phyloP scores from a whole-genome alignment of 768 basidiomycete genomes.

The Boletus rex-veris region DNA sequence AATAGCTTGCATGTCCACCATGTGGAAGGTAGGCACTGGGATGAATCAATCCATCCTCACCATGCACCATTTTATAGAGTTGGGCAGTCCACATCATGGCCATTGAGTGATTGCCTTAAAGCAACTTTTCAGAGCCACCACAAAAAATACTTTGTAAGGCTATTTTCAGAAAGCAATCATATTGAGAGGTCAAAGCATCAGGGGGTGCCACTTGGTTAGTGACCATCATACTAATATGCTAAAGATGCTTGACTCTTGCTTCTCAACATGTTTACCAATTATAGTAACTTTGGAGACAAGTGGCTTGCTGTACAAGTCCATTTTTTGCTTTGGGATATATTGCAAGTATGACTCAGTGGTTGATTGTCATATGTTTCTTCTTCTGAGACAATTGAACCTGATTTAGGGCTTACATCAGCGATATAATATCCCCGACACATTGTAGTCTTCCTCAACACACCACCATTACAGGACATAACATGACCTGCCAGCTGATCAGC shows the following conservation, averaged over 20 bases:
- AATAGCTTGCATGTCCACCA: background rate
- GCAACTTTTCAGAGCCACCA: slow-evolving; percentile 20
- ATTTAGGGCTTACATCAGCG: no score
- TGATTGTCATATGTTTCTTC: no score
- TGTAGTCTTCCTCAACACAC: no score
- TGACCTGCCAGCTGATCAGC: no score
- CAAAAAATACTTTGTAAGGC: slow-evolving; percentile 19
- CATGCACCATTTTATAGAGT: slow-evolving; percentile 18
- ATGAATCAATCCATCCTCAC: background rate
- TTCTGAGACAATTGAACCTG: no score
- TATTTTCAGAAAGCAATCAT: slow-evolving; percentile 18
- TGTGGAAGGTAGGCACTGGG: background rate
- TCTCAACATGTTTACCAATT: slow-evolving; percentile 10
- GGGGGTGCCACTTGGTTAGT: slow-evolving; percentile 23
- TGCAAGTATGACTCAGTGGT: no score
- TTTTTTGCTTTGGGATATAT: background rate
- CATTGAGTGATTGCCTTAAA: slow-evolving; percentile 26
- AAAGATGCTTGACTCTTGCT: slow-evolving; percentile 21
- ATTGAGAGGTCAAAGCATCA: slow-evolving; percentile 11
- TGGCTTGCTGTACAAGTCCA: slow-evolving; percentile 2
- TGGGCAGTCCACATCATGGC: slow-evolving; percentile 9
- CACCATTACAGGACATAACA: no score
- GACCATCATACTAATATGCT: slow-evolving; percentile 1
- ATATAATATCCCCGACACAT: no score
- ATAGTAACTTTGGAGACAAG: background rate